These are phyloP conservation scores for Aphanocladium album DNA, from an alignment of 2,329 filamentous ascomycete species.

Conservation along the genomic window DNA sequence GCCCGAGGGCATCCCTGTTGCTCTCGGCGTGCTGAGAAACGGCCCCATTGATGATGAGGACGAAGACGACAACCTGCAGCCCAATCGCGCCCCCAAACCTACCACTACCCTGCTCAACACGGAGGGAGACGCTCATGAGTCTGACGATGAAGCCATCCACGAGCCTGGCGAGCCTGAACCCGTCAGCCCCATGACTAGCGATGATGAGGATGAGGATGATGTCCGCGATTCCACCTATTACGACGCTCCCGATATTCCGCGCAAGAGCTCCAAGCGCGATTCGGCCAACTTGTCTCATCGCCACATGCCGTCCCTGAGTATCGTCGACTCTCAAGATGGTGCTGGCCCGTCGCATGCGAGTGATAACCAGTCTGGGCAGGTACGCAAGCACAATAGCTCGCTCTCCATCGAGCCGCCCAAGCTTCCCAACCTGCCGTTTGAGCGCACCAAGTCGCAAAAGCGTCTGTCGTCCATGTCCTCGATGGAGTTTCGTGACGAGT, in stretches of 20 bases:
- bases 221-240: constrained; percentile 23
- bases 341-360: not conserved
- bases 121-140: constrained; percentile 40
- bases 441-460: constrained; percentile 49
- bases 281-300: constrained; percentile 32
- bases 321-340: constrained; percentile 19
- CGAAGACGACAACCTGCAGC: constrained; percentile 34
- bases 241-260: constrained; percentile 56
- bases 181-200: constrained; percentile 29
- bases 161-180: constrained; percentile 22
- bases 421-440: constrained; percentile 49
- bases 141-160: constrained; percentile 34
- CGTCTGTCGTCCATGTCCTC: constrained; percentile 49
- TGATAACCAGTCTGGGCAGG: constrained; percentile 10
- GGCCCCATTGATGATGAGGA: constrained; percentile 63
- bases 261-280: constrained; percentile 66
- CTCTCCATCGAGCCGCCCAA: constrained; percentile 19
- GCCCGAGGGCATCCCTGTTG: constrained; percentile 60
- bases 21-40: constrained; percentile 54
- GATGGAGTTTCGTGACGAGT: constrained; percentile 41
- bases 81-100: constrained; percentile 12
- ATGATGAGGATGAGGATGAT: constrained; percentile 35
- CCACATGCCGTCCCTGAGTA: constrained; percentile 31
- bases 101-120: constrained; percentile 38
- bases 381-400: constrained; percentile 17